Base-by-base conservation (phyloP, 148 eudicot genomes). In the Heliosperma pusillum region DNA sequence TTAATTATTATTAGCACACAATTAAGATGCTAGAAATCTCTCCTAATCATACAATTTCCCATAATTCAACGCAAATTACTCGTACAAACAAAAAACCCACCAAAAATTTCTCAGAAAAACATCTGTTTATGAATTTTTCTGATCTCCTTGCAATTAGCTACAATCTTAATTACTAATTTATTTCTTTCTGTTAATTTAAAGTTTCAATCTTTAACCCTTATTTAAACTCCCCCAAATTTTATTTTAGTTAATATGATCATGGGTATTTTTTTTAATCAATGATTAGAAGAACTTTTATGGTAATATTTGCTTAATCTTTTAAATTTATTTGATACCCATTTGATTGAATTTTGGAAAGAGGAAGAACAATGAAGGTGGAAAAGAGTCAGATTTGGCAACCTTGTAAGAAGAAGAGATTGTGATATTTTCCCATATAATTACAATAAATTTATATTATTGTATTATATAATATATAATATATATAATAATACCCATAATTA, bases 311-410 rank as follows among this genome's bases (percentile, higher is more conserved):
- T 5, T 42, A 1, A 10, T 60, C 45, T 25, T 50, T 19, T 22
- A 47, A 36, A 3, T 16, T 57, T 69, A 11, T 19, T 57, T 21
- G 25, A 58, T 25, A 52, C 63, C 73, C 42, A 1, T 67, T 55
- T 30, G 57, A 40, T 67, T 65, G 44, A 33, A 65, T 15, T 33
- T 65, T 65, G 5, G 7, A 4, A 16, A 59, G 68, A 25, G 58
- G 56, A 24, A 22, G 45, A 57, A 52, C 59, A 69, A 81, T 84
- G 87, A 85, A 77, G 79, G 85, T 85, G 3, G 79, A 53, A 55
- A 85, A 85, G 83, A 79, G 85, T 74, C 85, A 80, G 76, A 82
- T 82, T 56, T 85, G 87, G 87, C 87, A 85, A 58, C 87, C 87
- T 60, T 85, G 87, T 80, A 85, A 85, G 74, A 85, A 82, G 87